Conservation (phyloP, 495 filamentous ascomycete species). For the Chaetomium fimeti region DNA sequence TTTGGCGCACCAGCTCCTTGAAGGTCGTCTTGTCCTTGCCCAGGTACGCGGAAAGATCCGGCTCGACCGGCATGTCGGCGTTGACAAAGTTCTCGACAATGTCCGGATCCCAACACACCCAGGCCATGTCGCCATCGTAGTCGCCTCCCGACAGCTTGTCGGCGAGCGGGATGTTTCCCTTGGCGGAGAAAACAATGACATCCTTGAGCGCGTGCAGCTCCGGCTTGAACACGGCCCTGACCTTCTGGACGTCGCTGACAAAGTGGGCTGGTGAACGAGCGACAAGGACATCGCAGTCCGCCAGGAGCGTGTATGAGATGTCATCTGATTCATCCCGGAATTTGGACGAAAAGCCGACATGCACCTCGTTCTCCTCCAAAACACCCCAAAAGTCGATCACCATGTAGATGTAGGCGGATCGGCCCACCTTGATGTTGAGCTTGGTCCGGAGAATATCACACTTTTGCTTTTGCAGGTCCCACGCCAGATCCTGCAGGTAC, state of each 20-base stretch:
- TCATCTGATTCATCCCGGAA: slow-evolving; percentile 52
- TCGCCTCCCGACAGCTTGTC: slow-evolving; percentile 87
- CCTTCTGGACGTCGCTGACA: slow-evolving; percentile 79
- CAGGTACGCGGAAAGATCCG: slow-evolving; percentile 55
- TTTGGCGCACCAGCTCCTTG: slow-evolving; percentile 38
- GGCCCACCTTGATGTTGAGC: slow-evolving; percentile 67
- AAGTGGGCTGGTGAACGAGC: slow-evolving; percentile 80
- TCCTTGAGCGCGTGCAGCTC: slow-evolving; percentile 77
- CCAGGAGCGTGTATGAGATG: slow-evolving; percentile 59
- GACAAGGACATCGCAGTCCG: slow-evolving; percentile 76
- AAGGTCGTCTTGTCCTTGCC: slow-evolving; percentile 57
- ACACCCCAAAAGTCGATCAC: slow-evolving; percentile 74
- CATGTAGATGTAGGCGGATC: slow-evolving; percentile 78
- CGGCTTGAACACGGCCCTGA: slow-evolving; percentile 55
- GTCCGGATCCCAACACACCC: slow-evolving; percentile 83
- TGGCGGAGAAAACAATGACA: slow-evolving; percentile 79
- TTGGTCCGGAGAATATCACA: slow-evolving; percentile 58
- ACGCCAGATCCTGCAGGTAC: slow-evolving; percentile 59
- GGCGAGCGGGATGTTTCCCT: slow-evolving; percentile 68
- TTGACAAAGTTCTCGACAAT: slow-evolving; percentile 77
- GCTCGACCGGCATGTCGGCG: slow-evolving; percentile 55
- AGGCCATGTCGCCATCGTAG: slow-evolving; percentile 88
- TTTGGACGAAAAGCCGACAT: slow-evolving; percentile 73
- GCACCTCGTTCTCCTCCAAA: slow-evolving; percentile 71
- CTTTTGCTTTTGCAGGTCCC: slow-evolving; percentile 52